Percentiles rank a stretch among this genome's conserved stretches.
These are phyloP conservation scores for Vaccinium corymbosum DNA, from an alignment of 148 eudicot genomes.

Conservation along the genomic window DNA sequence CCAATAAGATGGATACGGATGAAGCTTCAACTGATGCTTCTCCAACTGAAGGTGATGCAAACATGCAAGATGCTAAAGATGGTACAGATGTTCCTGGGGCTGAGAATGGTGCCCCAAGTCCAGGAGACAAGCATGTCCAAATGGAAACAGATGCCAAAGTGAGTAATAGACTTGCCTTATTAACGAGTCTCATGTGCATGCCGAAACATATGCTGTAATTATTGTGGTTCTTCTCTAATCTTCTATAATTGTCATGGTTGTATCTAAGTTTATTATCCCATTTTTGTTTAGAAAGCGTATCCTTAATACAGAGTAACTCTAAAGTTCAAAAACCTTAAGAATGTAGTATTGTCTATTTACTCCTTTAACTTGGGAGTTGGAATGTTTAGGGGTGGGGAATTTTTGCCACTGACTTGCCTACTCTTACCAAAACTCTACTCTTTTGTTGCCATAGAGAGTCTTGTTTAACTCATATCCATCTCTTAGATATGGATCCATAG, in stretches of 20 bases:
- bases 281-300: neutral
- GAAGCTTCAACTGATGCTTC: constrained; percentile 42
- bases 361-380: neutral
- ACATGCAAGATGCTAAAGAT: constrained; percentile 80
- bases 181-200: too few relatives aligned
- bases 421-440: too few relatives aligned
- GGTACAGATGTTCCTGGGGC: constrained; percentile 38
- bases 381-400: neutral
- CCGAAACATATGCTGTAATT: neutral
- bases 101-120: constrained; percentile 73
- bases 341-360: neutral
- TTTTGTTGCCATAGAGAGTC: neutral
- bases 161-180: neutral
- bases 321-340: neutral
- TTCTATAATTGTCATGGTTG: neutral
- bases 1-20: constrained; percentile 69
- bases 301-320: neutral
- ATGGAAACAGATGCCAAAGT: constrained; percentile 94
- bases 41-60: constrained; percentile 55
- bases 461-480: neutral
- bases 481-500: neutral
- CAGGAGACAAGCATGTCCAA: constrained; percentile 63
- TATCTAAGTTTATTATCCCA: neutral
- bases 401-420: neutral
- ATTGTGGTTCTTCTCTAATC: neutral